Percentiles rank a stretch among this genome's conserved stretches.
These are phyloP conservation scores for Corynespora cassiicola DNA, from an alignment of 2,329 filamentous ascomycete genomes.

Conservation along the genomic window DNA sequence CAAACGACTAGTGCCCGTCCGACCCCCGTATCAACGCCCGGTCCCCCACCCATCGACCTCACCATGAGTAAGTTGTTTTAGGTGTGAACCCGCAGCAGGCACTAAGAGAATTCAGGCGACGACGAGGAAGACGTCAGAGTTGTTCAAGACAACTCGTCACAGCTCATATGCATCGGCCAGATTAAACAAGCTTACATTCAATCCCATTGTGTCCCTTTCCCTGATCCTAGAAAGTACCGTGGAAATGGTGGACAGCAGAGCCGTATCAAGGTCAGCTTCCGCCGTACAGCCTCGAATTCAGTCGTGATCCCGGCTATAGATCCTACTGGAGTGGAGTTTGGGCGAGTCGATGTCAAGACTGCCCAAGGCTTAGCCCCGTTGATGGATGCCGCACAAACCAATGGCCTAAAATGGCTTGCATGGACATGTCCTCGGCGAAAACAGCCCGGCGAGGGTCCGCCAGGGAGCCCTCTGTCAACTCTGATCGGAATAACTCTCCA, in stretches of 20 bases:
- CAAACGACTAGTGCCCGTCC: constrained; percentile 7
- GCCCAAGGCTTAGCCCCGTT: constrained; percentile 73
- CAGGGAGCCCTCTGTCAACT: constrained; percentile 23
- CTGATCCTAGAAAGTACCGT: constrained; percentile 67
- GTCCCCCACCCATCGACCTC: constrained; percentile 33
- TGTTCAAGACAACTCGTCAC: constrained; percentile 65
- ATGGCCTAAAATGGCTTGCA: constrained; percentile 73
- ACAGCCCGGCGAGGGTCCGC: constrained; percentile 61
- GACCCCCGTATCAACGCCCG: constrained; percentile 5
- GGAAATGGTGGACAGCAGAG: constrained; percentile 68
- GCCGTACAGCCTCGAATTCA: constrained; percentile 64
- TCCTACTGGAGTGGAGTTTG: constrained; percentile 73
- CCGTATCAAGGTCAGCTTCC: constrained; percentile 74
- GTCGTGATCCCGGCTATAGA: constrained; percentile 81
- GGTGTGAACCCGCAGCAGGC: too few relatives aligned
- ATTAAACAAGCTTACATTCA: constrained; percentile 72
- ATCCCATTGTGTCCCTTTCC: constrained; percentile 71
- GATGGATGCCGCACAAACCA: constrained; percentile 67
- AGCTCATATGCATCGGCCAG: constrained; percentile 83
- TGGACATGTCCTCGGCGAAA: constrained; percentile 73
- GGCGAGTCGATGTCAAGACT: constrained; percentile 72
- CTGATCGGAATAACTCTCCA: constrained; percentile 69
- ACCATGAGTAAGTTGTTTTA: constrained; percentile 43
- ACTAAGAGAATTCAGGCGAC: constrained; percentile 44
- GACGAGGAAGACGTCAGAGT: constrained; percentile 66